Conservation (phyloP, 768 basidiomycete genomes). For the Artomyces pyxidatus region DNA sequence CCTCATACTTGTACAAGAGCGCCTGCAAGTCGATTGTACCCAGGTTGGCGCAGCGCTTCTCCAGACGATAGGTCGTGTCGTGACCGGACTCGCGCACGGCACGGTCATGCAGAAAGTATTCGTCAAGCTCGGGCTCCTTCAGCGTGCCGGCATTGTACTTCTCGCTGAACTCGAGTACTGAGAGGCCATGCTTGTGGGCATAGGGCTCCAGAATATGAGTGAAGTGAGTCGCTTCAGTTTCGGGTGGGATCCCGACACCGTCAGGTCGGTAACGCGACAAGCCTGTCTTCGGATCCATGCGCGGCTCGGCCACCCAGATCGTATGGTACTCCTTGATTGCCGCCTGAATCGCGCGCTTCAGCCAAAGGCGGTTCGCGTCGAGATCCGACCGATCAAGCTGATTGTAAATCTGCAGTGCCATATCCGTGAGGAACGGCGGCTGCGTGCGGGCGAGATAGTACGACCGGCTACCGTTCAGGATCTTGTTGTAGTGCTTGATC, state of each 20-base stretch:
- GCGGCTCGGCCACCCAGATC: constrained; percentile 91
- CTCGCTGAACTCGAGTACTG: constrained; percentile 93
- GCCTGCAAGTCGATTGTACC: constrained; percentile 95
- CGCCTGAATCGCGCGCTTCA: constrained; percentile 92
- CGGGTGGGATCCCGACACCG: constrained; percentile 93
- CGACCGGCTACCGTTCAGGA: constrained; percentile 91
- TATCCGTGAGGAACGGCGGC: constrained; percentile 97
- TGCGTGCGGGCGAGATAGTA: constrained; percentile 95
- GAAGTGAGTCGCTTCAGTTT: constrained; percentile 98
- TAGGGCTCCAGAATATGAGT: constrained; percentile 96
- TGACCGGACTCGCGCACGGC: constrained; percentile 95
- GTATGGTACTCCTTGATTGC: constrained; percentile 99
- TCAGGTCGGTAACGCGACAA: constrained; percentile 92
- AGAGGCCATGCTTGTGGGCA: constrained; percentile 86
- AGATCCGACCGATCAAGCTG: constrained; percentile 83
- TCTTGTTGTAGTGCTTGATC: constrained; percentile 96
- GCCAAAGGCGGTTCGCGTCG: constrained; percentile 78
- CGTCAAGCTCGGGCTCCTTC: constrained; percentile 84
- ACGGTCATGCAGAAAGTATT: constrained; percentile 96
- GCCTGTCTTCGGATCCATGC: constrained; percentile 91
- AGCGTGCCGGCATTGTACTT: constrained; percentile 84
- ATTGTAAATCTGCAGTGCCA: constrained; percentile 97
- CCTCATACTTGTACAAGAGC: constrained; percentile 95
- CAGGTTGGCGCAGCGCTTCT: constrained; percentile 95
- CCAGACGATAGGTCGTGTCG: constrained; percentile 94